Conservation (phyloP, 768 basidiomycete genomes). For the Trichaptum fuscoviolaceum region DNA sequence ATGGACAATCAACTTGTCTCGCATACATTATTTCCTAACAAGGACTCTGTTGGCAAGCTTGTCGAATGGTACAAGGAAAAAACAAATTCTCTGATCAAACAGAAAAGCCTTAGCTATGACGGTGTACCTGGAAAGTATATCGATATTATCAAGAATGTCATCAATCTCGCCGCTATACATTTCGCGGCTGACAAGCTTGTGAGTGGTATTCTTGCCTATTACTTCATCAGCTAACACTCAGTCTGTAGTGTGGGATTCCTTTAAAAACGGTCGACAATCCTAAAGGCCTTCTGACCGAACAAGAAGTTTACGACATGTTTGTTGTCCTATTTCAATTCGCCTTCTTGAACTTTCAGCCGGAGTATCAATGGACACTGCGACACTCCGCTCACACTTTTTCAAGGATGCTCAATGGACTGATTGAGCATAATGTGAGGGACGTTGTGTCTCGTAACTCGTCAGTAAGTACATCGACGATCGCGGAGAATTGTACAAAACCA, state of each 20-base stretch:
- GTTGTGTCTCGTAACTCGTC: slow-evolving; percentile 21
- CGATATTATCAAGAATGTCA: slow-evolving; percentile 45
- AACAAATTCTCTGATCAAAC: slow-evolving; percentile 14
- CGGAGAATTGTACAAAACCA: neutral
- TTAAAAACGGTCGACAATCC: slow-evolving; percentile 43
- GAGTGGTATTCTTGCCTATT: slow-evolving; percentile 10
- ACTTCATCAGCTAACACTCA: neutral
- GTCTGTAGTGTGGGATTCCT: slow-evolving; percentile 35
- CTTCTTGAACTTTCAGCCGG: slow-evolving; percentile 27
- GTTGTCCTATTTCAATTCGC: slow-evolving; percentile 20
- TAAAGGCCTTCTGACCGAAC: slow-evolving; percentile 37
- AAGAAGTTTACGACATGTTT: slow-evolving; percentile 44
- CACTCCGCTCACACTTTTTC: slow-evolving; percentile 25
- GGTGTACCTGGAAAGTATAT: slow-evolving; percentile 32
- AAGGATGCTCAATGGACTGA: slow-evolving; percentile 26
- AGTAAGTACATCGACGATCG: slow-evolving; percentile 13
- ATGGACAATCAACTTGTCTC: slow-evolving; percentile 12
- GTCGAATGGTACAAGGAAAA: slow-evolving; percentile 24
- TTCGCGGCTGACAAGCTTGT: slow-evolving; percentile 37
- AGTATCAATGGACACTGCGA: slow-evolving; percentile 28
- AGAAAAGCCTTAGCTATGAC: slow-evolving; percentile 28
- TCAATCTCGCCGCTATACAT: slow-evolving; percentile 37
- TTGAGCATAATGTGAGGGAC: slow-evolving; percentile 27
- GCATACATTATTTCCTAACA: slow-evolving; percentile 33
- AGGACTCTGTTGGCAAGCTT: slow-evolving; percentile 25